Conservation (phyloP, 305 asterid genomes). For the Fraxinus greggii region DNA sequence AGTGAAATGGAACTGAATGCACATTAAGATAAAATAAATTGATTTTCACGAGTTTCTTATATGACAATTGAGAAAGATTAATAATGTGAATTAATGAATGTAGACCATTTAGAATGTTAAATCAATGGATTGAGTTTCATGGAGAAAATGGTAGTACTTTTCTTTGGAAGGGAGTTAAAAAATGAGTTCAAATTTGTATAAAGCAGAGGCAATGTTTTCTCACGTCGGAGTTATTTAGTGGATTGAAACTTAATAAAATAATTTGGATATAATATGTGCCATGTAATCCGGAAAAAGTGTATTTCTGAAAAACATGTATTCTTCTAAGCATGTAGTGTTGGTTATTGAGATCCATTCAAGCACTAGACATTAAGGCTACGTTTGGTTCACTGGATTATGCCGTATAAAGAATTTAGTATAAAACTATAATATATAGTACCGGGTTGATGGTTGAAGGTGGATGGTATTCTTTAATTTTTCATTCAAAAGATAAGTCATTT, state of each 20-base stretch:
- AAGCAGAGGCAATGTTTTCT: not conserved
- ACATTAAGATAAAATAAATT: not conserved
- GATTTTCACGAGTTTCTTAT: not conserved
- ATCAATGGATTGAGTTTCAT: not conserved
- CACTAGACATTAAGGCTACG: not conserved
- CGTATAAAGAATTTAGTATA: no score
- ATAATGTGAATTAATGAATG: not conserved
- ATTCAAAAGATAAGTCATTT: not conserved
- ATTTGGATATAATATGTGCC: not conserved
- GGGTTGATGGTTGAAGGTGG: not conserved
- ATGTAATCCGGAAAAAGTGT: not conserved
- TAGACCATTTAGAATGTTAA: not conserved
- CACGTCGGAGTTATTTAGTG: not conserved
- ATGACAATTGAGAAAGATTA: not conserved
- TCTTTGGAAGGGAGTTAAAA: not conserved
- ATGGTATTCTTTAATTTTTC: not conserved
- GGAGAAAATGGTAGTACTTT: not conserved
- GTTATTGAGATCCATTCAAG: not conserved
- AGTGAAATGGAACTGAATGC: not conserved
- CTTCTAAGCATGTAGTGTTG: not conserved
- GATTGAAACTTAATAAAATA: not conserved
- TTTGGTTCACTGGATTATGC: not conserved
- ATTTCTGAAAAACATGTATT: not conserved
- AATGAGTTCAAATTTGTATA: not conserved
- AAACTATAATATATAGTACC: not conserved